These are phyloP conservation scores for Aspergillus homomorphus DNA, from an alignment of 495 filamentous ascomycete species.

Conservation along the genomic window DNA sequence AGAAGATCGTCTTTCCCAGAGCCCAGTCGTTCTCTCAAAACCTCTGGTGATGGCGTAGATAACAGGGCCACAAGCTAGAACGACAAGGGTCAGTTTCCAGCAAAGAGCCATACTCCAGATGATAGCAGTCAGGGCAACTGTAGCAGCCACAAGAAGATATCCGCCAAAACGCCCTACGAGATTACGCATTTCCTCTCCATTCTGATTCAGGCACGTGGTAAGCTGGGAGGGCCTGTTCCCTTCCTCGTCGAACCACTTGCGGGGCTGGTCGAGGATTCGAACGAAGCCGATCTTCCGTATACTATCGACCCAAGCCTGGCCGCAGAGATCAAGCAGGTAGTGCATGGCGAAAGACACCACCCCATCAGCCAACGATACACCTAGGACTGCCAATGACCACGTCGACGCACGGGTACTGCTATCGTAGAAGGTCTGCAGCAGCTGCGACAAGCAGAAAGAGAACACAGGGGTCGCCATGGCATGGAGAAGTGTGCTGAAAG, in stretches of 20 bases:
- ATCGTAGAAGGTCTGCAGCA: conserved; percentile 67
- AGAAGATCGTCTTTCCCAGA: conserved; percentile 70
- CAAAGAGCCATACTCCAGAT: conserved; percentile 70
- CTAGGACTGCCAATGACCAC: conserved; percentile 71
- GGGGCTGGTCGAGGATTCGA: conserved; percentile 74
- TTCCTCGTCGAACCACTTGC: conserved; percentile 76
- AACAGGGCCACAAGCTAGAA: conserved; percentile 63
- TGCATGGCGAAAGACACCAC: conserved; percentile 61
- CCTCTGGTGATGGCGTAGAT: conserved; percentile 62
- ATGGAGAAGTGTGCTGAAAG: conserved; percentile 59
- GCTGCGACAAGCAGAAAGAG: conserved; percentile 70
- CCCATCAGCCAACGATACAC: conserved; percentile 64
- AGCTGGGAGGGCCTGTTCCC: conserved; percentile 62
- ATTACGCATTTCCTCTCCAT: conserved; percentile 85
- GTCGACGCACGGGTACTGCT: conserved; percentile 40
- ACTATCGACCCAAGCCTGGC: conserved; percentile 75
- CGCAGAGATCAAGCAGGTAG: conserved; percentile 66
- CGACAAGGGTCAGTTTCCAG: conserved; percentile 82
- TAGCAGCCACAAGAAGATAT: conserved; percentile 58
- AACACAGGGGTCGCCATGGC: conserved; percentile 73
- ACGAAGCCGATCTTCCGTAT: conserved; percentile 66
- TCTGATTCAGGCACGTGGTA: conserved; percentile 69
- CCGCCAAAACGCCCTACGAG: conserved; percentile 75
- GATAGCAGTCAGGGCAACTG: conserved; percentile 64
- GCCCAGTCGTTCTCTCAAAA: conserved; percentile 58